These are phyloP conservation scores for Ensete ventricosum DNA, from an alignment of 176 grass and related monocot genomes.

Conservation along the genomic window DNA sequence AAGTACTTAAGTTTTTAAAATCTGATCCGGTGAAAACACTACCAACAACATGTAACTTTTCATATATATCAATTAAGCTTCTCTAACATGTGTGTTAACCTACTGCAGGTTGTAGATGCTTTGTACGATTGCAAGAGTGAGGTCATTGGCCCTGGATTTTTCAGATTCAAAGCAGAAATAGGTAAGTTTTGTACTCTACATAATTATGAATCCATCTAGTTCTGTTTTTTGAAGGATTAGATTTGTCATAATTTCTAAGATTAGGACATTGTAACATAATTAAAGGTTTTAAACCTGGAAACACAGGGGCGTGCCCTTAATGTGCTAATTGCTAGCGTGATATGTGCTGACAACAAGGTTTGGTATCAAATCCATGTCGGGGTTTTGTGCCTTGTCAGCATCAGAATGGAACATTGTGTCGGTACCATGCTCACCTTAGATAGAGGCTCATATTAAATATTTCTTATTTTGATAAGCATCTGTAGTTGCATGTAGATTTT, in stretches of 20 bases:
- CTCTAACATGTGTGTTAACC: not conserved
- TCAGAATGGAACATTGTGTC: no score
- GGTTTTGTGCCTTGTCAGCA: no score
- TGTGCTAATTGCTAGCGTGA: not conserved
- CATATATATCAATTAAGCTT: not conserved
- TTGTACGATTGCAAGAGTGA: conserved; percentile 99
- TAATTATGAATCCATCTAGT: not conserved
- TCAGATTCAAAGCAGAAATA: conserved; percentile 99
- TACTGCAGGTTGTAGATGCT: conserved; percentile 82
- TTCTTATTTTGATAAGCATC: no score
- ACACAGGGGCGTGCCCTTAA: not conserved
- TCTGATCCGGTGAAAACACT: conserved; percentile 60
- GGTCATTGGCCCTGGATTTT: conserved; percentile 98
- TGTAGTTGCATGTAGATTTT: no score
- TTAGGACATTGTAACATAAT: not conserved
- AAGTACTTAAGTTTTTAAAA: conserved; percentile 83
- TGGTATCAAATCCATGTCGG: no score
- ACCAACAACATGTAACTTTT: not conserved
- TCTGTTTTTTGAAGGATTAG: not conserved
- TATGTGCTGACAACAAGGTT: not conserved
- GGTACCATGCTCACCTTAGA: no score
- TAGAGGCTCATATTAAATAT: no score
- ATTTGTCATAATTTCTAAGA: not conserved
- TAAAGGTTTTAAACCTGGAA: not conserved
- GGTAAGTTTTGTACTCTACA: conserved; percentile 27